These are phyloP conservation scores for Aureobasidium sp. DNA, from an alignment of 2,329 filamentous ascomycete species.

Conservation along the genomic window DNA sequence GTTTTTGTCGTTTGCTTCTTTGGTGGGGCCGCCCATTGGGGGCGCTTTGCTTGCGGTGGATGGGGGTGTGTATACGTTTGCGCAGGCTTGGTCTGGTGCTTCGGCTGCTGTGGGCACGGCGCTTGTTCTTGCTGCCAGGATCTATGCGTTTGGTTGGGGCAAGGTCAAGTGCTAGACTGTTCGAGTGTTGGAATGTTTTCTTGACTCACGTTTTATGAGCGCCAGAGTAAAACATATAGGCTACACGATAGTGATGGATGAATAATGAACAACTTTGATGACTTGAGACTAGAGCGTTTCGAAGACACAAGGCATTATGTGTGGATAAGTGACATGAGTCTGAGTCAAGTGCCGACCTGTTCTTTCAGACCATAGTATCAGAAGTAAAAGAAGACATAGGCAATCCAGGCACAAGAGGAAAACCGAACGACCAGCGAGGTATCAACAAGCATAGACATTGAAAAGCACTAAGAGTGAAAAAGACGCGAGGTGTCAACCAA, in stretches of 20 bases:
- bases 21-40: slow-evolving; percentile 43
- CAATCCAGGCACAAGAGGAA: no score
- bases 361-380: no score
- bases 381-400: no score
- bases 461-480: no score
- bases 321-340: no score
- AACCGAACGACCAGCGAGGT: no score
- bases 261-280: neutral
- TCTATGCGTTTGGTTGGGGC: slow-evolving; percentile 23
- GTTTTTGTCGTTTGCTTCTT: slow-evolving; percentile 37
- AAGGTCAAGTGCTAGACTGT: slow-evolving; percentile 10
- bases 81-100: slow-evolving; percentile 38
- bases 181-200: neutral
- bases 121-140: slow-evolving; percentile 22
- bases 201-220: neutral
- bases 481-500: no score
- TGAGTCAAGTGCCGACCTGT: no score
- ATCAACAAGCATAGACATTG: no score
- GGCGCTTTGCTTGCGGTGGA: slow-evolving; percentile 38
- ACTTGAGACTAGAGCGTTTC: neutral
- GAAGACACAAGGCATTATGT: no score
- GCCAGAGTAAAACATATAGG: no score
- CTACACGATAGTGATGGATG: neutral
- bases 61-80: slow-evolving; percentile 35
- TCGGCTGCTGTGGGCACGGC: slow-evolving; percentile 18